A percentile compares a stretch with the other conserved stretches of the same genome.
phyloP scores from a whole-genome alignment of 176 grass and related monocot species.

The Aechmea fasciata region DNA sequence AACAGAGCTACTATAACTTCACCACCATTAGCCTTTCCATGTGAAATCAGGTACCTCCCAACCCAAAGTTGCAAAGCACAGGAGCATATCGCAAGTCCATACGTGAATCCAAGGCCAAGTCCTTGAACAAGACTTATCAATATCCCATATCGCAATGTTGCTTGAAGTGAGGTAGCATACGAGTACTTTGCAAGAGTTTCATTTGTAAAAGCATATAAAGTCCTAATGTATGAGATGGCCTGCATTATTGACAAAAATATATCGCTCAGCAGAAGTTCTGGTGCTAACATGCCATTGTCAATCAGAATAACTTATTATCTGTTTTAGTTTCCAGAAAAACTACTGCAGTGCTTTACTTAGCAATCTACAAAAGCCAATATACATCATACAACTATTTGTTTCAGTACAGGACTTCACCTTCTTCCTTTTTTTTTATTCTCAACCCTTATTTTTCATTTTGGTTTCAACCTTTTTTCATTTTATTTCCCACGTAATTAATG shows the following conservation, averaged over 20 bases:
- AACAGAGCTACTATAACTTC: constrained; percentile 93
- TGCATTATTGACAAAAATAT: constrained; percentile 25
- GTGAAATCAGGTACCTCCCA: constrained; percentile 65
- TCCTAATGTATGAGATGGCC: constrained; percentile 86
- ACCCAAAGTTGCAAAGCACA: constrained; percentile 98
- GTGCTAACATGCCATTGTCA: not conserved
- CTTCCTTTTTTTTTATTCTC: too few relatives aligned
- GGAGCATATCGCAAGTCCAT: constrained; percentile 95
- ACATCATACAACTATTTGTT: too few relatives aligned
- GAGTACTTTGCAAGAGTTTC: constrained; percentile 99
- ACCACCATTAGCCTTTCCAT: constrained; percentile 80
- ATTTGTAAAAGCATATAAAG: constrained; percentile 88
- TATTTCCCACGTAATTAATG: too few relatives aligned
- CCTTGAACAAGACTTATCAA: constrained; percentile 99
- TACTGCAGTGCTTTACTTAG: too few relatives aligned
- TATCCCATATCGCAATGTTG: constrained; percentile 91
- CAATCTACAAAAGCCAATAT: too few relatives aligned
- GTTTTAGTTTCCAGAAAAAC: too few relatives aligned
- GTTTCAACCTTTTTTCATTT: too few relatives aligned
- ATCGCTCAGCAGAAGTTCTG: not conserved
- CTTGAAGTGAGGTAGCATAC: constrained; percentile 98
- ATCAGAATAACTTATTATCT: too few relatives aligned
- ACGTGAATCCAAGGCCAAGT: constrained; percentile 97
- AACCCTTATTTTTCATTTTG: too few relatives aligned
- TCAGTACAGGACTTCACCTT: too few relatives aligned